These are phyloP conservation scores for Ostreobium quekettii DNA, from an alignment of 139 green algal genomes.

Conservation along the genomic window DNA sequence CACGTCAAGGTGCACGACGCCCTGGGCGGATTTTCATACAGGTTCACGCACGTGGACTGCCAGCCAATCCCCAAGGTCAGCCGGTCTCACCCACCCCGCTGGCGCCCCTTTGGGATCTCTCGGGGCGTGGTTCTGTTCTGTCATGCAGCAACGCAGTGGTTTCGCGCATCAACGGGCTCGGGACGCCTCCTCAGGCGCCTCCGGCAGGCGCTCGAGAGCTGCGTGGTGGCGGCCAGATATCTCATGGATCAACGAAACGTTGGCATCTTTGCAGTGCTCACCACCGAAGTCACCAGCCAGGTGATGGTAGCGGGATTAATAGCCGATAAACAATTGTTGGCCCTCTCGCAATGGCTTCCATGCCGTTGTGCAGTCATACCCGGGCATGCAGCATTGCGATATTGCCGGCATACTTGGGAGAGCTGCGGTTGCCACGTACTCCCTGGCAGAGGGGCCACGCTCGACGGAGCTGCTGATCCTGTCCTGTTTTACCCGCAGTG, in stretches of 20 bases:
- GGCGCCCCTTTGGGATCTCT: background rate
- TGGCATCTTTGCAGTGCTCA: background rate
- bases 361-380: background rate
- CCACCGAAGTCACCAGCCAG: too few relatives aligned
- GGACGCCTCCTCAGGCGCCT: too few relatives aligned
- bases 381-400: background rate
- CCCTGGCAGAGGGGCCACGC: background rate
- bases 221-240: background rate
- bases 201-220: too few relatives aligned
- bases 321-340: too few relatives aligned
- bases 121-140: background rate
- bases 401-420: background rate
- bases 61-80: background rate
- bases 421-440: background rate
- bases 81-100: too few relatives aligned
- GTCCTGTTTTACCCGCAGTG: background rate
- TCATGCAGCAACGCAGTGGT: too few relatives aligned
- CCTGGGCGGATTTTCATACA: background rate
- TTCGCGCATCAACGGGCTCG: too few relatives aligned
- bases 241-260: background rate
- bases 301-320: too few relatives aligned
- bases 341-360: too few relatives aligned
- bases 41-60: background rate
- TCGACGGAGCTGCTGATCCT: background rate
- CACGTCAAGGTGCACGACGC: background rate